These are phyloP conservation scores for Phellopilus nigrolimitatus DNA, from an alignment of 1,284 basidiomycete species.

Conservation along the genomic window DNA sequence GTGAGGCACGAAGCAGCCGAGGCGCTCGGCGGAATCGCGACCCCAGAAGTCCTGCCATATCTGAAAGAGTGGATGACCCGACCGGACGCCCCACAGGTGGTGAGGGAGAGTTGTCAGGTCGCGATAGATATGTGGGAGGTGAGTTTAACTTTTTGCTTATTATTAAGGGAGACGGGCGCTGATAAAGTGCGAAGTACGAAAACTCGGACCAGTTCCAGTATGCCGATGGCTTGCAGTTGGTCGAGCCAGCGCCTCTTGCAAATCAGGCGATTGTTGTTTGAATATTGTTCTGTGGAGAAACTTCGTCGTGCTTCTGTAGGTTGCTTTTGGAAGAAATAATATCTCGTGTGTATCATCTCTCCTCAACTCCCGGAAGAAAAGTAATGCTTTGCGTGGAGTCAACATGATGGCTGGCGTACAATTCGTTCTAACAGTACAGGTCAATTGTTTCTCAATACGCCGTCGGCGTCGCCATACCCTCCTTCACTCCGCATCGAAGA, in stretches of 20 bases:
- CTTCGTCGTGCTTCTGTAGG: no score
- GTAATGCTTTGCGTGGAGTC: no score
- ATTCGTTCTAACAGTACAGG: no score
- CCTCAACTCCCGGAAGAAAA: no score
- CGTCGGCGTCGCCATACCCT: background rate
- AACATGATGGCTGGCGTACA: no score
- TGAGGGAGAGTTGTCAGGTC: slow-evolving; percentile 93
- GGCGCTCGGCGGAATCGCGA: slow-evolving; percentile 93
- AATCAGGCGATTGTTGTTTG: slow-evolving; percentile 1
- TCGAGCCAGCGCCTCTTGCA: background rate
- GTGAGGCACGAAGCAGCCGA: slow-evolving; percentile 99
- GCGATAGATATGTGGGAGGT: slow-evolving; percentile 98
- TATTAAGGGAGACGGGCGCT: background rate
- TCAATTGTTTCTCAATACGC: no score
- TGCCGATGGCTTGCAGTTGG: slow-evolving; percentile 43
- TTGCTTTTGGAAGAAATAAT: no score
- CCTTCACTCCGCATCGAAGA: slow-evolving; percentile 31
- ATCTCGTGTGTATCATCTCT: no score
- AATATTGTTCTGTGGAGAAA: no score
- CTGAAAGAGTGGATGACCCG: slow-evolving; percentile 83
- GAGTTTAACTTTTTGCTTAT: slow-evolving; percentile 24
- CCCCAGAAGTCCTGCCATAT: slow-evolving; percentile 84
- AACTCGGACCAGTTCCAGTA: slow-evolving; percentile 91
- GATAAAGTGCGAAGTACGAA: slow-evolving; percentile 58
- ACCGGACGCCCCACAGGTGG: slow-evolving; percentile 81